Conservation (phyloP, 805 yeast species). For the Ogataea henricii region DNA sequence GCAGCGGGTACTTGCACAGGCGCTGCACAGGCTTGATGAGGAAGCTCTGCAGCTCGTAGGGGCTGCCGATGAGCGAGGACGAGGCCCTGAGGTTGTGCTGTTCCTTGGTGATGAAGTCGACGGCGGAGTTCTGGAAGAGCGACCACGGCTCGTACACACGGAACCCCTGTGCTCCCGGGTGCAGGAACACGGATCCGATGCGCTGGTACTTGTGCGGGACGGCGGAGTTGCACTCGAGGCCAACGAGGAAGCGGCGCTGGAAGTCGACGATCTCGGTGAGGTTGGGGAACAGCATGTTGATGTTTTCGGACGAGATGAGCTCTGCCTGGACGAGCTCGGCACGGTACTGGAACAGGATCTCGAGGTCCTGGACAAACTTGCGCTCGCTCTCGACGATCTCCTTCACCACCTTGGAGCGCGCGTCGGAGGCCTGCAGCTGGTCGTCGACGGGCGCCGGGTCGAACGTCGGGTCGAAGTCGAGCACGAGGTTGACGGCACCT, state of each 20-base stretch:
- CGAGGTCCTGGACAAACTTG: conserved; percentile 89
- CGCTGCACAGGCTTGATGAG: conserved; percentile 94
- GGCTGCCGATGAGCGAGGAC: conserved; percentile 69
- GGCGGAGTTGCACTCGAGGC: conserved; percentile 82
- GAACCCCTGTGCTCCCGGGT: conserved; percentile 78
- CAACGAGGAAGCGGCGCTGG: conserved; percentile 85
- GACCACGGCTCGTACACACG: conserved; percentile 94
- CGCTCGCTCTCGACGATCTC: conserved; percentile 91
- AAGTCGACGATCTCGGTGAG: conserved; percentile 82
- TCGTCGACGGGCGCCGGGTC: conserved; percentile 21
- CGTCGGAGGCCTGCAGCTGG: conserved; percentile 44
- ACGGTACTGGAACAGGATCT: conserved; percentile 67
- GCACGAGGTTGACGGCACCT: conserved; percentile 58
- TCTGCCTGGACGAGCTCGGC: conserved; percentile 67
- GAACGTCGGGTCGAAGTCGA: conserved; percentile 18
- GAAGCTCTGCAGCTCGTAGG: conserved; percentile 86
- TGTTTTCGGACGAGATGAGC: conserved; percentile 72
- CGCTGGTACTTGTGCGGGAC: conserved; percentile 77
- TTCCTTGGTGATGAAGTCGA: conserved; percentile 73
- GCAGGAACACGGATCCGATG: conserved; percentile 85
- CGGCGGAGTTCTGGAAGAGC: conserved; percentile 82
- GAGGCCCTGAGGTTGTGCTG: conserved; percentile 55
- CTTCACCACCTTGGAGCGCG: conserved; percentile 73
- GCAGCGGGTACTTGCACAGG: conserved; percentile 89
- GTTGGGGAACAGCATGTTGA: conserved; percentile 84